These are phyloP conservation scores for Dillenia turbinata DNA, from an alignment of 164 flowering plant species.

Conservation along the genomic window DNA sequence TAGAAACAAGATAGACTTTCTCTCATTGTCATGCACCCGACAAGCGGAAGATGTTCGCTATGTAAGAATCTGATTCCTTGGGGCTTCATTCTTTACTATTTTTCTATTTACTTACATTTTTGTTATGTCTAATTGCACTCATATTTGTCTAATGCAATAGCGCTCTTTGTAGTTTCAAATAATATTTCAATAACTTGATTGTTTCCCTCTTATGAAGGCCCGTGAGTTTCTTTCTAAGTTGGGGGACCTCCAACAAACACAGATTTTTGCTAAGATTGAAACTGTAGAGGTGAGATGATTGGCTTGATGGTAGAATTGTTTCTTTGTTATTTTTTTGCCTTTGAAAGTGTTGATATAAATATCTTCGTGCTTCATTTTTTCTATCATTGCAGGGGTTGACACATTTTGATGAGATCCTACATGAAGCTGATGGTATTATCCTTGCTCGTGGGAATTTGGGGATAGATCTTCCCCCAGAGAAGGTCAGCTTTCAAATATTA, in stretches of 20 bases:
- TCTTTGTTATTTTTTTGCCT: constrained; percentile 1
- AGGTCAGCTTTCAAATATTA: constrained; percentile 31
- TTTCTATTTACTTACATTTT: neutral
- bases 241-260: constrained; percentile 84
- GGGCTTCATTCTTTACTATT: neutral
- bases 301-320: neutral
- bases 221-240: constrained; percentile 71
- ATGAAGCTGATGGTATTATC: constrained; percentile 77
- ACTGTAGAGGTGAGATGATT: constrained; percentile 25
- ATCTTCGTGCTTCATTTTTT: neutral
- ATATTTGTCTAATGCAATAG: neutral
- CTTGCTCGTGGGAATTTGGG: constrained; percentile 79
- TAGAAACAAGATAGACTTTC: constrained; percentile 82
- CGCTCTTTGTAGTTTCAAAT: constrained; percentile 2
- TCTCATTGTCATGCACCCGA: constrained; percentile 79
- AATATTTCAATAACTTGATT: too few relatives aligned
- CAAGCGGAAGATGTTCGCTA: constrained; percentile 92
- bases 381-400: constrained; percentile 41
- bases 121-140: neutral
- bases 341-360: constrained; percentile 13
- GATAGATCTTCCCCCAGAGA: constrained; percentile 79
- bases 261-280: constrained; percentile 87
- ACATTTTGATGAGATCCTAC: constrained; percentile 73
- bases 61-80: constrained; percentile 31
- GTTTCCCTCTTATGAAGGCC: constrained; percentile 41